phyloP scores from a whole-genome alignment of 768 basidiomycete genomes.

The Collybia mongolica region DNA sequence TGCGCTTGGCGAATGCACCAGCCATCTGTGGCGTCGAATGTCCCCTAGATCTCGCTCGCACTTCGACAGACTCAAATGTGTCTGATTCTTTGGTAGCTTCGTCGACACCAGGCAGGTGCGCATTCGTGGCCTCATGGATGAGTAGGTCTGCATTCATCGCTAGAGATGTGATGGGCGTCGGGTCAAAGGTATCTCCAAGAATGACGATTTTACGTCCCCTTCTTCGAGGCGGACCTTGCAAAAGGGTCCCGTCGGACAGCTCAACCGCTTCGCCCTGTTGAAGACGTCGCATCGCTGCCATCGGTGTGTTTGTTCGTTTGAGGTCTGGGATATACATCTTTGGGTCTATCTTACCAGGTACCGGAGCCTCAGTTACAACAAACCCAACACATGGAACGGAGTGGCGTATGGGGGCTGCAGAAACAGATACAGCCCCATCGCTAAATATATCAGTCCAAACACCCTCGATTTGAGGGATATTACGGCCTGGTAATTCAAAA shows the following conservation, averaged over 20 bases:
- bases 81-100: constrained; percentile 56
- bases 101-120: constrained; percentile 70
- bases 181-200: constrained; percentile 84
- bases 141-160: constrained; percentile 70
- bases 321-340: constrained; percentile 65
- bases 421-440: constrained; percentile 56
- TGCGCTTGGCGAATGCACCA: constrained; percentile 69
- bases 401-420: constrained; percentile 77
- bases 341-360: constrained; percentile 79
- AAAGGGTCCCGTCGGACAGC: constrained; percentile 69
- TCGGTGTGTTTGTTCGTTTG: constrained; percentile 66
- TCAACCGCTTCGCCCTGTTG: constrained; percentile 62
- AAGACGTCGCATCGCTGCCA: constrained; percentile 63
- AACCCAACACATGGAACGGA: constrained; percentile 83
- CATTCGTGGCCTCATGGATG: constrained; percentile 90
- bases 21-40: constrained; percentile 95
- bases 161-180: constrained; percentile 59
- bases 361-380: constrained; percentile 64
- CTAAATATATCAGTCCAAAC: constrained; percentile 67
- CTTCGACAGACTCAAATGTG: constrained; percentile 59
- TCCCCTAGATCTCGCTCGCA: constrained; percentile 69
- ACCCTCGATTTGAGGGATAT: constrained; percentile 59
- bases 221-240: constrained; percentile 64
- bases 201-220: constrained; percentile 77
- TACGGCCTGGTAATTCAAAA: constrained; percentile 63